Base-by-base conservation (phyloP, 148 eudicot species). In the Vaccinium macrocarpon region DNA sequence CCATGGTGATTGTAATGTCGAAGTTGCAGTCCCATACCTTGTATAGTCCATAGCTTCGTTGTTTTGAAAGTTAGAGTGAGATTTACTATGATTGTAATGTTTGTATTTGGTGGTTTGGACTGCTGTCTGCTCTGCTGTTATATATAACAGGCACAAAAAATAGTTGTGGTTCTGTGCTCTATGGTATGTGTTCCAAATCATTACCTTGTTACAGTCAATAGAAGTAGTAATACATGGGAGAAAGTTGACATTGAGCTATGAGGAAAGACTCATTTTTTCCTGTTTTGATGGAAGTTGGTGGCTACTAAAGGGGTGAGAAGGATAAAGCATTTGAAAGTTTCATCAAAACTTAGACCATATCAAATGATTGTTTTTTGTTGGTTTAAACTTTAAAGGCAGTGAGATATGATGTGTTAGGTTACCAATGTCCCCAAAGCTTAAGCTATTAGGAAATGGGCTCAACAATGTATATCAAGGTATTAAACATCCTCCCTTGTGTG, bases 71-170 rank as follows among this genome's bases (percentile, higher is more conserved):
- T 14, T 15, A 27, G 59, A 52, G 11, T 51, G 61, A 51, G 46
- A 52, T n/a, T 78, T 38, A 73, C 77, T 4, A 50, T 27, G 46
- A 52, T 6, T 78, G 62, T n/a, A 52, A 14, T 16, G 21, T 52
- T 61, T 52, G 61, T 78, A 51, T 14, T 25, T 13, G 80, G 18
- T 77, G 80, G 51, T 77, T 13, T 51, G 80, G 80, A 77, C 42
- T 52, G 5, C 42, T 52, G 38, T 10, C 82, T 38, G 10, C 82
- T 10, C 81, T 59, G 19, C 72, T 21, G 72, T 80, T 59, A 80
- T n/a, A 1, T 4, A 35, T 23, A 3, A 14, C 10, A 32, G 29
- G 15, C 10, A 18, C 35, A 32, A 32, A 72, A 32, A 32, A 13
- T 32, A 72, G 49, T 35, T 7, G 76, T 32, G 48, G 48, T 32